Base-by-base conservation (phyloP, 306 rosid species). In the Mimosa pudica region DNA sequence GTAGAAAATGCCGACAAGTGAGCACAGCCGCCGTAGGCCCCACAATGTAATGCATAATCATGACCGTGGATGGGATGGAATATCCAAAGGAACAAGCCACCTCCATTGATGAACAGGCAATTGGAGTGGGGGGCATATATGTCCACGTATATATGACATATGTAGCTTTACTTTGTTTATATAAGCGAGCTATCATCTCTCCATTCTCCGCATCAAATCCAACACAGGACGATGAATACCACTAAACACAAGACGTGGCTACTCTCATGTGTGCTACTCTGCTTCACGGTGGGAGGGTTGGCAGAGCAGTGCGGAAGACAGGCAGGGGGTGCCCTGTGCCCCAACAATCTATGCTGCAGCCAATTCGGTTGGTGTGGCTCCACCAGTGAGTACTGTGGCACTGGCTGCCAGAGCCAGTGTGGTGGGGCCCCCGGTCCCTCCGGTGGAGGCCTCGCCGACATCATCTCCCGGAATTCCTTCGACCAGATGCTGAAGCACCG, bases 271-370 rank as follows among this genome's bases (percentile, higher is more conserved):
- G 2, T 64, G 44, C 32, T 69, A 14, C 4, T 44, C 36, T 55
- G 14, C 3, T 30, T 24, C 0, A 7, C 33, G 1, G 33, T 10
- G 30, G 77, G 64, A 51, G 48, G 77, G 8, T 2, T 1, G 16
- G 87, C 49, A 30, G 87, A 84, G 80, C 85, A 81, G 12, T 84
- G 87, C 24, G 87, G 87, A 51, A 68, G 65, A 0, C 87, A 84
- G 45, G 83, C 83, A 44, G 87, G 91, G n/a, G 89, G 89, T 49
- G 89, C 84, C 0, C 0, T 71, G 36, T 89, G 92, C 57, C 85
- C 88, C 0, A 88, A 87, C 1, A 88, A 88, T 1, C 30, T 57
- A 3, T 89, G 92, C 73, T 89, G 92, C 79, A 89, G 92, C 84
- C 1, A 83, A 33, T 85, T 5, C 7, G 92, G 92, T 32, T 89